phyloP scores from a whole-genome alignment of 2,329 filamentous ascomycete species.

The Chlorencoelia australis region DNA sequence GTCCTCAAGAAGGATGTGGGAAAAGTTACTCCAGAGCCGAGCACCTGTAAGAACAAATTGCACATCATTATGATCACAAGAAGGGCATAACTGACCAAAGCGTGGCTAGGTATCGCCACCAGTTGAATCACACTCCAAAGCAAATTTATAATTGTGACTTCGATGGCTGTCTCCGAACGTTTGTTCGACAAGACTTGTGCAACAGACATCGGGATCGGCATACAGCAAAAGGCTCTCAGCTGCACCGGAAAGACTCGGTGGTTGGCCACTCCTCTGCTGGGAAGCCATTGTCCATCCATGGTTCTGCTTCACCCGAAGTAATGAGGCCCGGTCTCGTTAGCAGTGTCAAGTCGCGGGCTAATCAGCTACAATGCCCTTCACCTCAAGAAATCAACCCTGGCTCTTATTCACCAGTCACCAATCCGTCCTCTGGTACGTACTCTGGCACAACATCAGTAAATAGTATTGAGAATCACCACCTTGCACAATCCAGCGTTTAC shows the following conservation, averaged over 20 bases:
- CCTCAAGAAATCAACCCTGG: constrained; percentile 21
- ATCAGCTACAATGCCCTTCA: constrained; percentile 24
- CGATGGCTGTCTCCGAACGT: constrained; percentile 78
- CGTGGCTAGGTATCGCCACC: constrained; percentile 77
- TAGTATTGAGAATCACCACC: constrained; percentile 19
- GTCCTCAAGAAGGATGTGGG: constrained; percentile 75
- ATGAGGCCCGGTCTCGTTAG: constrained; percentile 18
- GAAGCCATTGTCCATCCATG: constrained; percentile 17
- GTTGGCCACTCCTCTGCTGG: constrained; percentile 34
- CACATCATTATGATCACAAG: not conserved
- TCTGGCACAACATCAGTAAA: constrained; percentile 18
- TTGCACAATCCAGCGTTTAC: constrained; percentile 12
- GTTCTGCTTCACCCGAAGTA: constrained; percentile 24
- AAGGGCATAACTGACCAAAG: too few relatives aligned
- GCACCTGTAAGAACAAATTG: constrained; percentile 77
- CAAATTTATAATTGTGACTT: constrained; percentile 93
- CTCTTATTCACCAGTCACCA: constrained; percentile 24
- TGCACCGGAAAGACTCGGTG: constrained; percentile 64
- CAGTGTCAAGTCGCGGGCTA: constrained; percentile 19
- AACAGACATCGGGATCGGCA: constrained; percentile 76
- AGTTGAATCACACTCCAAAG: constrained; percentile 92
- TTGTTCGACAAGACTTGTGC: constrained; percentile 88
- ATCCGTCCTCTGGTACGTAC: constrained; percentile 22
- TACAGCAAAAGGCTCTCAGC: constrained; percentile 66
- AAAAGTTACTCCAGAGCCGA: constrained; percentile 96